These are phyloP conservation scores for Dryas integrifolia DNA, from an alignment of 331 rosid genomes.

Conservation along the genomic window DNA sequence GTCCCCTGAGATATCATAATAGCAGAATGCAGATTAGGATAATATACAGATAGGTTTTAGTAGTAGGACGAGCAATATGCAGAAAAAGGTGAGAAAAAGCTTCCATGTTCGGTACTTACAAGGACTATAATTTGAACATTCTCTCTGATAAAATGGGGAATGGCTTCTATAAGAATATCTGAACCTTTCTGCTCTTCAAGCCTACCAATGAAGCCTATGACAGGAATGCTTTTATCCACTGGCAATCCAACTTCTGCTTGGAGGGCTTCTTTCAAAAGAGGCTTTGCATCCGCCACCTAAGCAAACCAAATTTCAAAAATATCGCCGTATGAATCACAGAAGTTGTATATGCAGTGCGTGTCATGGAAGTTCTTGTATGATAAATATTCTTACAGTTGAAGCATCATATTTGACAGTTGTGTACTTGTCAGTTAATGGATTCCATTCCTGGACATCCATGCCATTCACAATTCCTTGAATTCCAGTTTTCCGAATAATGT, in stretches of 20 bases:
- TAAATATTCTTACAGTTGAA: slow-evolving; percentile 44
- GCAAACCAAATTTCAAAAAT: slow-evolving; percentile 7
- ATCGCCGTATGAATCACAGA: background rate
- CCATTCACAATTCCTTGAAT: slow-evolving; percentile 65
- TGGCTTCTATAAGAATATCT: slow-evolving; percentile 70
- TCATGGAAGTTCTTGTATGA: background rate
- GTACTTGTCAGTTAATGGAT: slow-evolving; percentile 63
- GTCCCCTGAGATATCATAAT: slow-evolving; percentile 50
- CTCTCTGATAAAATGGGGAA: slow-evolving; percentile 56
- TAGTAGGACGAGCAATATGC: background rate
- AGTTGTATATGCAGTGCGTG: background rate
- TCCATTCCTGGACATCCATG: slow-evolving; percentile 90
- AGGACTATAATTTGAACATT: slow-evolving; percentile 67
- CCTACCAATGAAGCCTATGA: slow-evolving; percentile 69
- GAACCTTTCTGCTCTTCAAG: slow-evolving; percentile 93
- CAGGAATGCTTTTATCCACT: slow-evolving; percentile 55
- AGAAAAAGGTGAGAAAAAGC: background rate
- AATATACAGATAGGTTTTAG: slow-evolving; percentile 11
- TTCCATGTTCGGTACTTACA: slow-evolving; percentile 36
- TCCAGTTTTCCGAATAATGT: slow-evolving; percentile 45
- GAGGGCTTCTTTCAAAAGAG: slow-evolving; percentile 65
- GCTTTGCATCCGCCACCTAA: slow-evolving; percentile 60
- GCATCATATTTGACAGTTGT: slow-evolving; percentile 47
- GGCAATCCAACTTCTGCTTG: slow-evolving; percentile 86
- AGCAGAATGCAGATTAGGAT: slow-evolving; percentile 17